These are phyloP conservation scores for Colletotrichum tabaci DNA, from an alignment of 2,329 filamentous ascomycete genomes.

Conservation along the genomic window DNA sequence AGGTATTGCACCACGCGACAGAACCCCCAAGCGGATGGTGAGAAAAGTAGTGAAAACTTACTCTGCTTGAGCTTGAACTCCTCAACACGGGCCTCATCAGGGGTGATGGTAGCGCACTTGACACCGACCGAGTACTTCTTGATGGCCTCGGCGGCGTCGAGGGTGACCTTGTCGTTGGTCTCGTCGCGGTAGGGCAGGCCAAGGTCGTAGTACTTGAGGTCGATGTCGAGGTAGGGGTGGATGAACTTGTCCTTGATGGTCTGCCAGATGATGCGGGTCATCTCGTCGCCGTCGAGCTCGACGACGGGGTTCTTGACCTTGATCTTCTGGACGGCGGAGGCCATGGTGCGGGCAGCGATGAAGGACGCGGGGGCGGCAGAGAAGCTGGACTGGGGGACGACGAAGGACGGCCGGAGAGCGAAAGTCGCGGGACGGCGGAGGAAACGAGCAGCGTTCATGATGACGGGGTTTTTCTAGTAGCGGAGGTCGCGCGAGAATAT, in stretches of 20 bases:
- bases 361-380: slow-evolving; percentile 39
- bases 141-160: slow-evolving; percentile 96
- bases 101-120: slow-evolving; percentile 99
- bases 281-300: slow-evolving; percentile 94
- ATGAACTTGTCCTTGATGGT: slow-evolving; percentile 99
- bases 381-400: slow-evolving; percentile 23
- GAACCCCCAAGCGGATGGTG: background rate
- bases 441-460: slow-evolving; percentile 42
- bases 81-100: slow-evolving; percentile 95
- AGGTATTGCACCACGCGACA: background rate
- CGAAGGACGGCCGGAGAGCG: slow-evolving; percentile 37
- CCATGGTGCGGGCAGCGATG: slow-evolving; percentile 64
- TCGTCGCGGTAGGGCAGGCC: slow-evolving; percentile 95
- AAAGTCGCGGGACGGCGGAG: slow-evolving; percentile 36
- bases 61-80: slow-evolving; percentile 99
- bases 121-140: slow-evolving; percentile 99
- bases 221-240: slow-evolving; percentile 94
- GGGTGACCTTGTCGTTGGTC: slow-evolving; percentile 96
- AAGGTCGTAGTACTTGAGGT: slow-evolving; percentile 98
- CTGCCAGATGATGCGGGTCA: slow-evolving; percentile 99
- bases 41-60: slow-evolving; percentile 61
- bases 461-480: slow-evolving; percentile 16
- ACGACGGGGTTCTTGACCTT: slow-evolving; percentile 99
- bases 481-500: background rate
- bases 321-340: slow-evolving; percentile 81